A percentile compares a stretch with the other conserved stretches of the same genome.
phyloP scores from a whole-genome alignment of 192 early-diverging fungal genomes.

The Linnemannia zychae region DNA sequence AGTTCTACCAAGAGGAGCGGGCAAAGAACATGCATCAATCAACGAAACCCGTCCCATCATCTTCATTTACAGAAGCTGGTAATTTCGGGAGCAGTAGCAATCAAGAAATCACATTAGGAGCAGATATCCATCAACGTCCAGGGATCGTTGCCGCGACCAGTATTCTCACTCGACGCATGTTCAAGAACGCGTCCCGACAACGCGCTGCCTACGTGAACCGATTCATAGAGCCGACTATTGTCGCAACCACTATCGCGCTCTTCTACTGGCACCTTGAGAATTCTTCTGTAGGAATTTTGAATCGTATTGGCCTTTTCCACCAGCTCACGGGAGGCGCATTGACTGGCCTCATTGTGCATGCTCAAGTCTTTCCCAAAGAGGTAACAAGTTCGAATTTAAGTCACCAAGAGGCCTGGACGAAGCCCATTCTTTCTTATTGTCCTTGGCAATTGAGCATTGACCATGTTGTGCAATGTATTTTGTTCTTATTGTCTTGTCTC shows the following conservation, averaged over 20 bases:
- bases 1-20: background rate
- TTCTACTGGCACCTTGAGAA: background rate
- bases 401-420: too few relatives aligned
- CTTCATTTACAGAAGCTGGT: background rate
- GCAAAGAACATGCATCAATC: background rate
- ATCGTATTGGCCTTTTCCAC: slow-evolving; percentile 12
- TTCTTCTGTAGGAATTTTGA: background rate
- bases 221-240: background rate
- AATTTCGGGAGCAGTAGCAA: background rate
- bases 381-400: too few relatives aligned
- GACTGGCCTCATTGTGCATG: background rate
- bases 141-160: background rate
- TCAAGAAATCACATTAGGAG: background rate
- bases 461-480: background rate
- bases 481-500: background rate
- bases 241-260: background rate
- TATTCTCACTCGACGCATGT: slow-evolving; percentile 6
- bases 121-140: background rate
- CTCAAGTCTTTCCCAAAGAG: slow-evolving; percentile 13
- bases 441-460: background rate
- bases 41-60: too few relatives aligned
- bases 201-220: slow-evolving; percentile 9
- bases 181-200: slow-evolving; percentile 12
- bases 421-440: slow-evolving; percentile 1
- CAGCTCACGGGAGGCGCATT: slow-evolving; percentile 2